These are phyloP conservation scores for Penicillium oxalicum DNA, from an alignment of 2,329 filamentous ascomycete species.

Conservation along the genomic window DNA sequence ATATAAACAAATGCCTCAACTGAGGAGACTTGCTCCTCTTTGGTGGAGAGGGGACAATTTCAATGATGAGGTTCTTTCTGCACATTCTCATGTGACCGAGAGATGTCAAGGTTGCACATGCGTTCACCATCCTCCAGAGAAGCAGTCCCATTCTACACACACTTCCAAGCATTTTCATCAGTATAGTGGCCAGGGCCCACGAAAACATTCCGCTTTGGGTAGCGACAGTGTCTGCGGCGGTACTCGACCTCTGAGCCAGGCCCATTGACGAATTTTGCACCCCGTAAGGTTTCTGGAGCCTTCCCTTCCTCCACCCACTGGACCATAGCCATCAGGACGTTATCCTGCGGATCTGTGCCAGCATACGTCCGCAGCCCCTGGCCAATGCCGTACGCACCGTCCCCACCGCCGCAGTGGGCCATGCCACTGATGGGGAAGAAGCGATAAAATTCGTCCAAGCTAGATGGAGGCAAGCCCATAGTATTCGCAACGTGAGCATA, in stretches of 20 bases:
- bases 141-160: slow-evolving; percentile 17
- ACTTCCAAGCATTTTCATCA: slow-evolving; percentile 31
- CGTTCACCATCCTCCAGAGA: no score
- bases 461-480: slow-evolving; percentile 29
- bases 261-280: slow-evolving; percentile 42
- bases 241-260: slow-evolving; percentile 38
- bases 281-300: slow-evolving; percentile 36
- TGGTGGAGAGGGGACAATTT: no score
- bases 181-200: slow-evolving; percentile 29
- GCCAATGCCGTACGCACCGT: slow-evolving; percentile 41
- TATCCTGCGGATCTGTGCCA: slow-evolving; percentile 34
- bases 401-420: slow-evolving; percentile 44
- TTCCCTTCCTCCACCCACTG: slow-evolving; percentile 45
- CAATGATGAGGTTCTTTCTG: no score
- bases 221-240: slow-evolving; percentile 44
- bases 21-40: no score
- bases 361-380: slow-evolving; percentile 22
- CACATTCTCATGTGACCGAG: no score
- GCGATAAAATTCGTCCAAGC: slow-evolving; percentile 40
- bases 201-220: slow-evolving; percentile 29
- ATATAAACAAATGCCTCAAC: no score
- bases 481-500: slow-evolving; percentile 41
- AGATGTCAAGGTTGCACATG: no score
- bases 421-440: slow-evolving; percentile 53
- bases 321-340: slow-evolving; percentile 47